These are phyloP conservation scores for Coccomyxa sp. DNA, from an alignment of 139 green algal genomes.

Conservation along the genomic window DNA sequence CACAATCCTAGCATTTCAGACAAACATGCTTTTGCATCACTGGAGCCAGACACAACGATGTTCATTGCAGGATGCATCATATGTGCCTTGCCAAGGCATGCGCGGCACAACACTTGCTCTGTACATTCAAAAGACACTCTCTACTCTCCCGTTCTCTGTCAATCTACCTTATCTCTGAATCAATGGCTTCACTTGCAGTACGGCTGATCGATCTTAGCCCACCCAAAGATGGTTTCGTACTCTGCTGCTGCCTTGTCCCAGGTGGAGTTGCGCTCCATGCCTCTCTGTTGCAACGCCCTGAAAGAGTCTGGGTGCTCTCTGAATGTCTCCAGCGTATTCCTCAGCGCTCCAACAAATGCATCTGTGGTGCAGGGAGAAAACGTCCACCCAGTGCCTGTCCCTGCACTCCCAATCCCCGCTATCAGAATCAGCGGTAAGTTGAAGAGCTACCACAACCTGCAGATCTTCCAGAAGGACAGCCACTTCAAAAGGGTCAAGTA, in stretches of 20 bases:
- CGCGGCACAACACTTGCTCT: no score
- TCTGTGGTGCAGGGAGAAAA: constrained; percentile 52
- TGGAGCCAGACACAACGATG: no score
- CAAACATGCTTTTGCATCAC: no score
- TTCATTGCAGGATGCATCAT: no score
- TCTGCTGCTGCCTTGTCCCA: constrained; percentile 72
- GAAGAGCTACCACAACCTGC: neutral
- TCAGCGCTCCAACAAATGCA: constrained; percentile 50
- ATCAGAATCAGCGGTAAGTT: neutral
- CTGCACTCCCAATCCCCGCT: constrained; percentile 6
- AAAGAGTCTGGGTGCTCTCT: constrained; percentile 50
- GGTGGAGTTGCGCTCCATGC: constrained; percentile 74
- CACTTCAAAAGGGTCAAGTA: neutral
- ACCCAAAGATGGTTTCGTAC: constrained; percentile 78
- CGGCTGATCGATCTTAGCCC: constrained; percentile 51
- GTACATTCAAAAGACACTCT: no score
- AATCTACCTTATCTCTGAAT: no score
- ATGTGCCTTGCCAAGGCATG: no score
- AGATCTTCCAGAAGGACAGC: neutral
- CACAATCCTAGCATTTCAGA: no score
- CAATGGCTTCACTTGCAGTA: constrained; percentile 16
- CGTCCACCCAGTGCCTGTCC: constrained; percentile 57
- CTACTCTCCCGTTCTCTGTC: no score
- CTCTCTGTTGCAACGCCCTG: constrained; percentile 54
- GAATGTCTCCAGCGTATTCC: constrained; percentile 49